Conservation (phyloP, 2,329 filamentous ascomycete species). For the Botrytis sinoallii region DNA sequence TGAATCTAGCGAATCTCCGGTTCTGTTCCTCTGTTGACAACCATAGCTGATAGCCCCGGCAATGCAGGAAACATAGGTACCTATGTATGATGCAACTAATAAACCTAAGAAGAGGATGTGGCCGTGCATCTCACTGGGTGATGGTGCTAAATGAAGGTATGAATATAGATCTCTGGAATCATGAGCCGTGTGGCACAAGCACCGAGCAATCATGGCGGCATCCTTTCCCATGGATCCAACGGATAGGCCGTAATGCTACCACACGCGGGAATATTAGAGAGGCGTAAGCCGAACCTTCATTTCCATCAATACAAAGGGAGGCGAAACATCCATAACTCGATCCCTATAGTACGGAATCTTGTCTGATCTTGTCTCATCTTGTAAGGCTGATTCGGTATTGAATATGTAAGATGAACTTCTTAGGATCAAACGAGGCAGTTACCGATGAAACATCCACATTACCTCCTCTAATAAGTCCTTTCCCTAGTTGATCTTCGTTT, state of each 20-base stretch:
- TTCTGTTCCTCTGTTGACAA: not conserved
- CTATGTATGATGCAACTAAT: not conserved
- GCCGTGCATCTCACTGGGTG: not conserved
- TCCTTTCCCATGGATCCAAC: slow-evolving; percentile 2
- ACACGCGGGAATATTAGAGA: not conserved
- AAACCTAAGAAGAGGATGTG: not conserved
- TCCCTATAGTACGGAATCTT: not conserved
- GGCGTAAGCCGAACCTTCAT: not conserved
- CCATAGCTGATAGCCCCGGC: not conserved
- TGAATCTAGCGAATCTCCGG: not conserved
- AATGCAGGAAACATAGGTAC: not conserved
- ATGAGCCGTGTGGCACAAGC: not conserved
- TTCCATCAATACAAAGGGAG: not conserved
- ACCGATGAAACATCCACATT: not conserved
- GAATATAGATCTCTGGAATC: not conserved
- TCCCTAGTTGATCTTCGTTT: not conserved
- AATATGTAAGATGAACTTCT: not conserved
- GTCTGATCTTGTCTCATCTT: slow-evolving; percentile 13
- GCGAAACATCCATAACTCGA: not conserved
- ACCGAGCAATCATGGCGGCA: not conserved
- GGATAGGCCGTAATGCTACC: not conserved
- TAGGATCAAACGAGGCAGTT: slow-evolving; percentile 1
- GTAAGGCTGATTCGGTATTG: slow-evolving; percentile 14
- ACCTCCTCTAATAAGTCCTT: not conserved
- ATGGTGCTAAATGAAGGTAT: not conserved